Base-by-base conservation (phyloP, 73 alveolate species). In the Tetrahymena malaccensis region DNA sequence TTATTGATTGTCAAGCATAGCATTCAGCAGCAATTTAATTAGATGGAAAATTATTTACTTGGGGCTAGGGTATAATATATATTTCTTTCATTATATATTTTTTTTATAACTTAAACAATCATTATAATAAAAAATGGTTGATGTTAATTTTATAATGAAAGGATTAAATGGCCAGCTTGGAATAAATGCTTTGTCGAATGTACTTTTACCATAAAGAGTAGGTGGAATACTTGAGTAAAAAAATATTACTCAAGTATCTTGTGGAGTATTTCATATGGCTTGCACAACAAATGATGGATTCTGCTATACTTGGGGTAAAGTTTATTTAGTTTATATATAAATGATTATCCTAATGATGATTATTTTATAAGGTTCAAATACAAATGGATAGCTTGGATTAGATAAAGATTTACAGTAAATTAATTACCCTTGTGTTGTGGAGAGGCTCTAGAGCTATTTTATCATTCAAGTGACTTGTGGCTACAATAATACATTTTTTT, bases 201-300 rank as follows among this genome's bases (percentile, higher is more conserved):
- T 89, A 6, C 70, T 85, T 95, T 43, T 95, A 11, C 97, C 97
- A 25, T 50, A 70, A 38, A 31, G 34, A 11, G 95, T 95, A 16
- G 15, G 84, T 43, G 97, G 97, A 19, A 43, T 94, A 12, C 55
- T 95, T 9, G 84, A 70, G 35, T 95, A 94, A 15, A 95, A 95
- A 25, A 83, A 50, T 34, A 89, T 85, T 8, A 94, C 70, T 43
- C 50, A 95, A 85, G 97, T 95, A 25, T 95, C 97, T 31, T 95
- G 97, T 50, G 97, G 97, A 34, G 97, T 93, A n/a, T 27, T 95
- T 94, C 97, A 95, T 89, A 95, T 95, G 31, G 97, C 97, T 3
- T 95, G 97, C 89, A 57, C 58, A 43, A 95, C 97, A 33, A 89
- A 94, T 34, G 97, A 95, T 56, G 97, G 97, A 19, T 95, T 50